phyloP scores from a whole-genome alignment of 2,329 filamentous ascomycete genomes.

The Fusarium luffae region DNA sequence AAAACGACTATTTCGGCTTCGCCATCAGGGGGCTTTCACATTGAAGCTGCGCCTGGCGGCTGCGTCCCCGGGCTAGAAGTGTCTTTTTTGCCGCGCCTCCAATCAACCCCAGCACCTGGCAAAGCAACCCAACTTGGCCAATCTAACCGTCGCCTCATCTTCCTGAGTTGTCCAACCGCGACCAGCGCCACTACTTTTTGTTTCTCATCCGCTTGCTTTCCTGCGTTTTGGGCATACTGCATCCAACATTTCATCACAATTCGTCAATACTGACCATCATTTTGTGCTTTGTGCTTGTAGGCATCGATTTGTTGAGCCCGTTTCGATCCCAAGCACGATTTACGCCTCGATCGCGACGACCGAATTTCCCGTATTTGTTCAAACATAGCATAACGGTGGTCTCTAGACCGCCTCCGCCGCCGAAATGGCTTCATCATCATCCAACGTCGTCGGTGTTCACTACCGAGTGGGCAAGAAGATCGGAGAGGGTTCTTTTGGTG shows the following conservation, averaged over 20 bases:
- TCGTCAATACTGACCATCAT: slow-evolving; percentile 40
- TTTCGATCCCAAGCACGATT: slow-evolving; percentile 26
- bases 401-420: slow-evolving; percentile 41
- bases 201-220: slow-evolving; percentile 24
- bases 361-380: slow-evolving; percentile 20
- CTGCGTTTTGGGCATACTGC: neutral
- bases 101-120: slow-evolving; percentile 37
- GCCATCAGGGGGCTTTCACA: slow-evolving; percentile 26
- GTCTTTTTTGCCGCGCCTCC: slow-evolving; percentile 43
- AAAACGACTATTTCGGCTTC: slow-evolving; percentile 9
- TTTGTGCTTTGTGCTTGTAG: slow-evolving; percentile 30
- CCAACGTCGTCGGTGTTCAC: slow-evolving; percentile 98
- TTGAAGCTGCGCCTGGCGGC: slow-evolving; percentile 38
- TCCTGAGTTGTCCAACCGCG: slow-evolving; percentile 34
- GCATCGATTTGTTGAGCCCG: slow-evolving; percentile 39
- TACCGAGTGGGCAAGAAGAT: slow-evolving; percentile 99
- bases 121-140: slow-evolving; percentile 35
- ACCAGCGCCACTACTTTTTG: slow-evolving; percentile 37
- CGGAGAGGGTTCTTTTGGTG: slow-evolving; percentile 97
- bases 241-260: slow-evolving; percentile 7
- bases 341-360: slow-evolving; percentile 19
- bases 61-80: slow-evolving; percentile 32
- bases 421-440: slow-evolving; percentile 86
- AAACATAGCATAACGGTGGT: slow-evolving; percentile 41
- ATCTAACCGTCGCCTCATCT: slow-evolving; percentile 40